phyloP scores from a whole-genome alignment of 352 stramenopile genomes.

The Globisporangium sylvaticum region DNA sequence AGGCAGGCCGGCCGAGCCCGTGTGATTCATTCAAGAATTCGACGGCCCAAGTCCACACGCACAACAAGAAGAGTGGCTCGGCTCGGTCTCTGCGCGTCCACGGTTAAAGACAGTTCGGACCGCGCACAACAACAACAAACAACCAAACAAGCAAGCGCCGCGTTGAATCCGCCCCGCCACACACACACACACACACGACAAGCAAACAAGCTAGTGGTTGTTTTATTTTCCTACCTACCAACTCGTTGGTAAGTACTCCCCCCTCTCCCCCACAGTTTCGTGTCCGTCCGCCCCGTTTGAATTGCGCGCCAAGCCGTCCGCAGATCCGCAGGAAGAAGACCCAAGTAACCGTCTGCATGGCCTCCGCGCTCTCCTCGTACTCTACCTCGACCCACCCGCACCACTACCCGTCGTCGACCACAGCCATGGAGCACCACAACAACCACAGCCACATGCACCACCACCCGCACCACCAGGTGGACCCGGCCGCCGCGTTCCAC shows the following conservation, averaged over 20 bases:
- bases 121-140: neutral
- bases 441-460: slow-evolving; percentile 8
- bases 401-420: neutral
- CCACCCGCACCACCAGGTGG: slow-evolving; percentile 24
- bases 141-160: neutral
- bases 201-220: neutral
- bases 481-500: slow-evolving; percentile 33
- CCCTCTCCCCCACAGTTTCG: neutral
- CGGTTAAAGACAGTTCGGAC: slow-evolving; percentile 15
- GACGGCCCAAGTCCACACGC: slow-evolving; percentile 8
- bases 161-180: slow-evolving; percentile 5
- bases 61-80: slow-evolving; percentile 5
- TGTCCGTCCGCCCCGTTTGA: slow-evolving; percentile 14
- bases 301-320: slow-evolving; percentile 1
- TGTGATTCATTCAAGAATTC: slow-evolving; percentile 13
- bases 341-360: slow-evolving; percentile 6
- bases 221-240: slow-evolving; percentile 24
- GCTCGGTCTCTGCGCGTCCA: slow-evolving; percentile 12
- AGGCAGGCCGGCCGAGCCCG: neutral
- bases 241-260: slow-evolving; percentile 15
- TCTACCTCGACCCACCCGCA: slow-evolving; percentile 10
- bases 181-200: neutral
- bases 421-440: slow-evolving; percentile 16
- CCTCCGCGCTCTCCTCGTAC: slow-evolving; percentile 8
- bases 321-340: neutral